Evolutionary conservation across 164 flowering plant species (phyloP), one percentile per base, ranked within the genome.

Genomic region (Sextonia rubra): DNA sequence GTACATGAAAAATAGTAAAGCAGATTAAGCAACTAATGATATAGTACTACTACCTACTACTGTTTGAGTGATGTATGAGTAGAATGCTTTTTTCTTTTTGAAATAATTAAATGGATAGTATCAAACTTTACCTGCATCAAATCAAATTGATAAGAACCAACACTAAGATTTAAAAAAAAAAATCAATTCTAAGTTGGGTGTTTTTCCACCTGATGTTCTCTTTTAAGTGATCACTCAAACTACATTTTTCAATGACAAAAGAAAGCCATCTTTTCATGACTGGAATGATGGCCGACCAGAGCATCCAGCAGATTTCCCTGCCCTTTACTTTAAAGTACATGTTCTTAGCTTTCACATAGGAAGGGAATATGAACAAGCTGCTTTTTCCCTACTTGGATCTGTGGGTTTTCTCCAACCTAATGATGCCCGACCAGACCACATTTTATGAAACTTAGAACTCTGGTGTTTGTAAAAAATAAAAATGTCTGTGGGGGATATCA

Each of bases 381-480:
- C 22, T 29, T 18, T 69, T 12, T 0, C 3, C 15, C 18, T n/a
- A 18, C 23, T 71, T 49, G 76, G 76, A 74, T 75, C 75, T 67
- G 71, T 72, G 30, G 67, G 66, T 74, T 78, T 77, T 84, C 81
- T 71, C 73, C 82, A 68, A 78, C 77, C 71, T 67, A 82, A 82
- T 83, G 79, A 85, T 85, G 84, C 58, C 83, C 71, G 86, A 83
- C 86, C 78, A 69, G 80, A 85, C 73, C 76, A 79, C 88, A 80
- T 65, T 66, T 68, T 80, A 68, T 80, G 84, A 82, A 80, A 83
- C 83, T 79, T 80, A 73, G 73, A 72, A 79, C 25, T 52, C 63
- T 47, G 44, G 48, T 56, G 56, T 47, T 52, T 67, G 27, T 52
- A 12, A 60, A 72, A 37, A 37, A 37, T 37, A 37, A 37, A 37